Percentiles rank a stretch among this genome's conserved stretches.
phyloP scores from a whole-genome alignment of 108 stramenopile genomes.

The Pseudonitzschia multiseries region DNA sequence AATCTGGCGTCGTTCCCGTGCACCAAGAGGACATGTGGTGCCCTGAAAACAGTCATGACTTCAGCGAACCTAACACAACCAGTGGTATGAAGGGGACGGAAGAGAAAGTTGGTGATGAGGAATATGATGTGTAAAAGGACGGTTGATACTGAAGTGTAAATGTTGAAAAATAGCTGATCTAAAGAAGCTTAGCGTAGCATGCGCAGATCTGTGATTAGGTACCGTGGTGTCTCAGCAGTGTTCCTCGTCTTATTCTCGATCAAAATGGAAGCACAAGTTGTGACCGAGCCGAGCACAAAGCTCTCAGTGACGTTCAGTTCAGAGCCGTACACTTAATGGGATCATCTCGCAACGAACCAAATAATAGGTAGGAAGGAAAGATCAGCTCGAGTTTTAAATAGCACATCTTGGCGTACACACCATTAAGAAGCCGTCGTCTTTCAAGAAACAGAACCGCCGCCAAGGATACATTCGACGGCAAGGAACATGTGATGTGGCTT shows the following conservation, averaged over 20 bases:
- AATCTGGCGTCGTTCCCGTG: too few relatives aligned
- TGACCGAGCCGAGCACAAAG: constrained; percentile 29
- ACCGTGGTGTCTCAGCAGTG: constrained; percentile 19
- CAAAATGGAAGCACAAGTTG: not conserved
- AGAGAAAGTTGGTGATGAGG: too few relatives aligned
- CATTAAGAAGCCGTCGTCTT: constrained; percentile 6
- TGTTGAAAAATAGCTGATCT: too few relatives aligned
- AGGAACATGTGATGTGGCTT: not conserved
- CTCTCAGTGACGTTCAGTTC: constrained; percentile 21
- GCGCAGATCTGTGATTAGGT: not conserved
- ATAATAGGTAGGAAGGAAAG: not conserved
- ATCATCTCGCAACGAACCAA: constrained; percentile 15
- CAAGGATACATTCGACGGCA: constrained; percentile 5
- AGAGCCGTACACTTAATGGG: constrained; percentile 25
- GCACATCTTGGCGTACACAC: not conserved
- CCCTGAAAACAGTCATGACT: too few relatives aligned
- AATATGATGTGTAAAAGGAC: too few relatives aligned
- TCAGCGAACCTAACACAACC: too few relatives aligned
- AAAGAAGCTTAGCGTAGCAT: not conserved
- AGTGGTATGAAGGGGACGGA: too few relatives aligned
- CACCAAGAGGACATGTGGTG: too few relatives aligned
- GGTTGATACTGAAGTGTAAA: too few relatives aligned
- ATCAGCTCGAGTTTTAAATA: not conserved
- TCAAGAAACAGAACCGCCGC: constrained; percentile 26
- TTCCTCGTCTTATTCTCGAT: constrained; percentile 26